These are phyloP conservation scores for Hypoxylon sp. DNA, from an alignment of 2,329 filamentous ascomycete genomes.

Conservation along the genomic window DNA sequence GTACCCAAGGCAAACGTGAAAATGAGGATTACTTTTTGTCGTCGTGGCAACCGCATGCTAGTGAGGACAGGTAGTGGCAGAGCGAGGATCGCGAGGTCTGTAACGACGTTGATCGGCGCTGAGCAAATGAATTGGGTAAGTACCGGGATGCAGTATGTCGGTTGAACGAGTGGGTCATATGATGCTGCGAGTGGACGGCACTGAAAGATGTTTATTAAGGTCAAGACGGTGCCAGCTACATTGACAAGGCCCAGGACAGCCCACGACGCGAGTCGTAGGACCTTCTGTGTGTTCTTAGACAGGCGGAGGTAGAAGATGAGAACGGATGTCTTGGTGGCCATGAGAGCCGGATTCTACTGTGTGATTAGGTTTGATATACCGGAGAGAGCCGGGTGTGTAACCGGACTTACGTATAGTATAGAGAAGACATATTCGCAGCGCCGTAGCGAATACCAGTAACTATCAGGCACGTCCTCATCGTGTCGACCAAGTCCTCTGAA, in stretches of 20 bases:
- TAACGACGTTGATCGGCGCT: constrained; percentile 91
- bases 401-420: constrained; percentile 69
- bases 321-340: constrained; percentile 94
- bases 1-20: constrained; percentile 89
- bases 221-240: constrained; percentile 81
- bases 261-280: constrained; percentile 88
- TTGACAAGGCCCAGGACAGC: constrained; percentile 83
- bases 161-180: constrained; percentile 64
- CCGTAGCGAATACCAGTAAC: constrained; percentile 68
- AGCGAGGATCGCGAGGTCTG: constrained; percentile 88
- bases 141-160: constrained; percentile 67
- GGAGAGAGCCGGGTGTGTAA: background rate
- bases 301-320: constrained; percentile 90
- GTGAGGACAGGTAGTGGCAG: constrained; percentile 91
- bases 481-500: constrained; percentile 77
- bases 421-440: constrained; percentile 75
- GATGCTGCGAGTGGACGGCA: constrained; percentile 81
- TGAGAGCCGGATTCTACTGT: constrained; percentile 84
- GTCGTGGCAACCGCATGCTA: constrained; percentile 84
- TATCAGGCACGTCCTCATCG: constrained; percentile 69
- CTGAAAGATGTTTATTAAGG: constrained; percentile 89
- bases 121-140: constrained; percentile 78
- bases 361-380: constrained; percentile 38
- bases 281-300: constrained; percentile 80
- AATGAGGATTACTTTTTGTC: constrained; percentile 90